These are phyloP conservation scores for Euphorbia schlechtendalii DNA, from an alignment of 441 rosid species.

Conservation along the genomic window DNA sequence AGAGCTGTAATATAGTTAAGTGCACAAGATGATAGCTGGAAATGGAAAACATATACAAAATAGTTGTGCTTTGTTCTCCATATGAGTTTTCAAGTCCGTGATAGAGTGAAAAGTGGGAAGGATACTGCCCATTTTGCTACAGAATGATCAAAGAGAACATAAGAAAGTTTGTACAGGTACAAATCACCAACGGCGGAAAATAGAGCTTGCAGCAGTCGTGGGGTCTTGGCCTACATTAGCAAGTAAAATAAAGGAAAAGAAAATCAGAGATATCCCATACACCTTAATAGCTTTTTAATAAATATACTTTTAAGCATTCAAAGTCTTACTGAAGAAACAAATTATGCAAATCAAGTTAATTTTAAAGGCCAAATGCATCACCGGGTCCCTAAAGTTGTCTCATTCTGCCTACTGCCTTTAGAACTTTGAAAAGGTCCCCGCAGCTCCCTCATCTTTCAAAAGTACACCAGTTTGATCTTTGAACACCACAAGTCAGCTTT, in stretches of 20 bases:
- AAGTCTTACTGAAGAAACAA: not conserved
- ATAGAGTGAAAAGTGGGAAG: constrained; percentile 46
- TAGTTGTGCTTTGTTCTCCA: not conserved
- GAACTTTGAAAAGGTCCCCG: no score
- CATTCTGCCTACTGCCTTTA: no score
- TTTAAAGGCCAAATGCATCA: no score
- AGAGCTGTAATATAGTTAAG: constrained; percentile 65
- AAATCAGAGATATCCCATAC: constrained; percentile 6
- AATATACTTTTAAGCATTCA: not conserved
- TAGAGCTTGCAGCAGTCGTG: constrained; percentile 71
- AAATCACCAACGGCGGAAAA: constrained; percentile 87
- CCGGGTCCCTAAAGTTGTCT: no score
- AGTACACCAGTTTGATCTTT: no score
- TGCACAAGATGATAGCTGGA: constrained; percentile 6
- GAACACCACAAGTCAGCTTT: no score
- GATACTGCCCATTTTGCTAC: constrained; percentile 84
- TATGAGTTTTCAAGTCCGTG: not conserved
- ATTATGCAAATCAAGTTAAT: not conserved
- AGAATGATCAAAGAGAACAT: constrained; percentile 40
- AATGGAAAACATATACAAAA: not conserved
- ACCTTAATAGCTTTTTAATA: not conserved
- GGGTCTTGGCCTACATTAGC: constrained; percentile 49
- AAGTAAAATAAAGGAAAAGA: constrained; percentile 13
- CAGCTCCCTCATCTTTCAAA: no score
- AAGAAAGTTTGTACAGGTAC: constrained; percentile 61